These are phyloP conservation scores for Colletotrichum echinochloae DNA, from an alignment of 2,329 filamentous ascomycete species.

Conservation along the genomic window DNA sequence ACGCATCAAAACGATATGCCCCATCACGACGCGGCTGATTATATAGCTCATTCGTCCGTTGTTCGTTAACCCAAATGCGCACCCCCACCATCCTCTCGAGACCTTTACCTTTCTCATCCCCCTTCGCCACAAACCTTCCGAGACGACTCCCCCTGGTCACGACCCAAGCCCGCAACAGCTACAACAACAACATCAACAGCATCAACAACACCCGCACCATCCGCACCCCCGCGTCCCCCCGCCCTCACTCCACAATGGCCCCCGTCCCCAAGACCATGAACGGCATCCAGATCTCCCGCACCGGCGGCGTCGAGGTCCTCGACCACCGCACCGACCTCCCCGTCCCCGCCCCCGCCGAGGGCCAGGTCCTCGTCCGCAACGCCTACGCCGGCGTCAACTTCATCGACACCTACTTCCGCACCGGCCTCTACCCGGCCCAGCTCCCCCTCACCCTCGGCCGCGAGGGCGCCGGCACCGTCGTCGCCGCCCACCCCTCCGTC, in stretches of 20 bases:
- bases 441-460: conserved; percentile 83
- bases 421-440: conserved; percentile 79
- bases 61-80: neutral
- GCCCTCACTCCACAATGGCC: conserved; percentile 36
- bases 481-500: conserved; percentile 66
- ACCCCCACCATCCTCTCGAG: neutral
- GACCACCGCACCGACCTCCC: conserved; percentile 78
- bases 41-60: neutral
- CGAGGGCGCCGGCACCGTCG: conserved; percentile 80
- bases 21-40: neutral
- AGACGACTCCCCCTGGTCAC: neutral
- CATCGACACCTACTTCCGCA: conserved; percentile 93
- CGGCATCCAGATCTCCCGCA: conserved; percentile 78
- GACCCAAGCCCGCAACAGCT: neutral
- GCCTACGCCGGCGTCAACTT: conserved; percentile 85
- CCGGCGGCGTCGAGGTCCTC: conserved; percentile 77
- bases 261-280: conserved; percentile 68
- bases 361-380: conserved; percentile 84
- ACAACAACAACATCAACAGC: too few relatives aligned
- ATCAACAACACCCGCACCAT: too few relatives aligned
- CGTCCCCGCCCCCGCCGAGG: conserved; percentile 75
- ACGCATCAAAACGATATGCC: neutral
- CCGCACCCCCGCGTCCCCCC: too few relatives aligned
- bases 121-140: conserved; percentile 5
- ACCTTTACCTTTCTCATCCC: neutral